A percentile compares a stretch with the other conserved stretches of the same genome.
Evolutionary conservation across 2,329 filamentous ascomycete genomes (phyloP).

Genomic region (Aschersonia sp.): DNA sequence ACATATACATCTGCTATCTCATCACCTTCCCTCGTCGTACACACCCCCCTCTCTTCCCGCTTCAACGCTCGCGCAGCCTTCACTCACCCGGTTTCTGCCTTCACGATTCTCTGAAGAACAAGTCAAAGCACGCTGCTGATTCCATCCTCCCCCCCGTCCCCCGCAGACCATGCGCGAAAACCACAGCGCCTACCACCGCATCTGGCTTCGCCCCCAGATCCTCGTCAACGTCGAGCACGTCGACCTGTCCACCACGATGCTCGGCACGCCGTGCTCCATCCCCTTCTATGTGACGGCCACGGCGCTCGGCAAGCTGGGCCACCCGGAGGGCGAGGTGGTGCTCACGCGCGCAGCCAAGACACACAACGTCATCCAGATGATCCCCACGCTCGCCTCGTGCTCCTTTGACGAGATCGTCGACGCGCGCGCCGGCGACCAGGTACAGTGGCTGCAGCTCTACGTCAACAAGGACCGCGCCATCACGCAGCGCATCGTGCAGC

Average conservation of each 20-base stretch:
- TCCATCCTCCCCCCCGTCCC: too few relatives aligned
- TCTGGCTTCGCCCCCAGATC: conserved; percentile 85
- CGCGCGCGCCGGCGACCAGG: conserved; percentile 60
- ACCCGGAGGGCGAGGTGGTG: conserved; percentile 86
- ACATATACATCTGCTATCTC: too few relatives aligned
- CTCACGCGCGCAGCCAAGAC: conserved; percentile 71
- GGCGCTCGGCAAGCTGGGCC: conserved; percentile 83
- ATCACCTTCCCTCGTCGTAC: too few relatives aligned
- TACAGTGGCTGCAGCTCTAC: conserved; percentile 95
- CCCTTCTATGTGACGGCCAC: conserved; percentile 97
- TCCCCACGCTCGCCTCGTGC: conserved; percentile 90
- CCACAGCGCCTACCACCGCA: conserved; percentile 89
- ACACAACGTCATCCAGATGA: conserved; percentile 95
- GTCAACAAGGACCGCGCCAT: conserved; percentile 92
- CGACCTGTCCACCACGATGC: conserved; percentile 83
- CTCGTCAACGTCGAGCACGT: conserved; percentile 82
- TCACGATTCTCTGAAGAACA: too few relatives aligned
- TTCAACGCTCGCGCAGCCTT: too few relatives aligned
- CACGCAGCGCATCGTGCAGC: conserved; percentile 77
- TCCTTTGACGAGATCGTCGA: conserved; percentile 96
- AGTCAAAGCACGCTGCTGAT: too few relatives aligned
- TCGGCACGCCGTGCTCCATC: conserved; percentile 68
- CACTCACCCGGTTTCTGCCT: too few relatives aligned
- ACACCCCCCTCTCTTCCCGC: too few relatives aligned
- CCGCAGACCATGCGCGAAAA: conserved; percentile 81